Percentiles rank a stretch among this genome's conserved stretches.
These are phyloP conservation scores for Phaffia tasmanica DNA, from an alignment of 768 basidiomycete species.

Conservation along the genomic window DNA sequence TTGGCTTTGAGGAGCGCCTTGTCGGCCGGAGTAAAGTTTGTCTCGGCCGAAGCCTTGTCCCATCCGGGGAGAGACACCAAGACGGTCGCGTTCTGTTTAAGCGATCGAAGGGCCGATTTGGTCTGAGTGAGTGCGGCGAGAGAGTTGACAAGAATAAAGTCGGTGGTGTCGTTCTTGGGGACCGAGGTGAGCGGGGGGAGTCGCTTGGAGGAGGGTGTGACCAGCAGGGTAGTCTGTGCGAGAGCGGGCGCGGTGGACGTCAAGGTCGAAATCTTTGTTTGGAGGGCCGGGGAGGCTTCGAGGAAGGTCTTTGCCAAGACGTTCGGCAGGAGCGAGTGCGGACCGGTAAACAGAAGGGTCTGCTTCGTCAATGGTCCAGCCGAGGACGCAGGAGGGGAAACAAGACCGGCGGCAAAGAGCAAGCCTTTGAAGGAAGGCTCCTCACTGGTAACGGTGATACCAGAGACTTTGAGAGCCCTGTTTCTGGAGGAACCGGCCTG, in stretches of 20 bases:
- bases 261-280: slow-evolving; percentile 35
- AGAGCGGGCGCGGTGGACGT: slow-evolving; percentile 36
- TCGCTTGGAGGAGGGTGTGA: slow-evolving; percentile 34
- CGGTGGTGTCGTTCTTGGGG: slow-evolving; percentile 30
- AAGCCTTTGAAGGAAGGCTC: slow-evolving; percentile 17
- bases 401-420: slow-evolving; percentile 28
- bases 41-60: slow-evolving; percentile 59
- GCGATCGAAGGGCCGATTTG: slow-evolving; percentile 58
- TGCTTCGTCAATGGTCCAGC: slow-evolving; percentile 32
- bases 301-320: slow-evolving; percentile 41
- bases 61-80: slow-evolving; percentile 67
- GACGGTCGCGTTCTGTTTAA: slow-evolving; percentile 51
- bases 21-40: slow-evolving; percentile 52
- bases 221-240: slow-evolving; percentile 38
- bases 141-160: slow-evolving; percentile 63
- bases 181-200: slow-evolving; percentile 28
- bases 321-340: slow-evolving; percentile 47
- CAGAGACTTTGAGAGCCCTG: slow-evolving; percentile 18
- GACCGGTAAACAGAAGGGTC: slow-evolving; percentile 53
- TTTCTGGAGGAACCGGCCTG: slow-evolving; percentile 10
- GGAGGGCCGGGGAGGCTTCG: slow-evolving; percentile 41
- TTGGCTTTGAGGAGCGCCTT: slow-evolving; percentile 46
- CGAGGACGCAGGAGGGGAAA: slow-evolving; percentile 30
- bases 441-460: slow-evolving; percentile 5
- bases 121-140: slow-evolving; percentile 68